Percentiles rank a stretch among this genome's conserved stretches.
Conservation (phyloP, 2,329 filamentous ascomycete genomes). For the Clonostachys chloroleuca region DNA sequence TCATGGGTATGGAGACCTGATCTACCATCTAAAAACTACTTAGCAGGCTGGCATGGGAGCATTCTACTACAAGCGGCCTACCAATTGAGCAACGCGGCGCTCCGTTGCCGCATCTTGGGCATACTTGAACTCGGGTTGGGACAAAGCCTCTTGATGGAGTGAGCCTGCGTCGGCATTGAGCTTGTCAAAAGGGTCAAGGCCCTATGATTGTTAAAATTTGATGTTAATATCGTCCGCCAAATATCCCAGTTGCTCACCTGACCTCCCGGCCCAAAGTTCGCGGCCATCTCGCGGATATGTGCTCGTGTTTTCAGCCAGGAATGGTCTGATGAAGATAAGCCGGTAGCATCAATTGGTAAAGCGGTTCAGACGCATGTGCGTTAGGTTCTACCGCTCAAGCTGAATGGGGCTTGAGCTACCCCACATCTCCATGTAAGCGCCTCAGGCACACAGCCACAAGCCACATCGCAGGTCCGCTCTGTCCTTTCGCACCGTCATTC, state of each 20-base stretch:
- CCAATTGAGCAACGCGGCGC: slow-evolving; percentile 29
- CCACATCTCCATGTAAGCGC: background rate
- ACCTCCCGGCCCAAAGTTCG: slow-evolving; percentile 1
- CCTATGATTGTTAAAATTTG: slow-evolving; percentile 15
- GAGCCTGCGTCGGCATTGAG: slow-evolving; percentile 29
- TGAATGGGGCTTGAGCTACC: too few species aligned
- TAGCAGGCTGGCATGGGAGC: slow-evolving; percentile 4
- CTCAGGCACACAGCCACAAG: background rate
- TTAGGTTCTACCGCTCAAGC: too few species aligned
- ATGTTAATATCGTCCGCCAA: background rate
- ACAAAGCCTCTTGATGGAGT: slow-evolving; percentile 30
- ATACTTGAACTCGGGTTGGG: slow-evolving; percentile 25
- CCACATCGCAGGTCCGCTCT: too few species aligned
- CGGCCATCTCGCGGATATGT: background rate
- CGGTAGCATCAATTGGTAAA: too few species aligned
- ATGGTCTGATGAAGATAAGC: background rate
- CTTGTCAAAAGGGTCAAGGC: slow-evolving; percentile 29
- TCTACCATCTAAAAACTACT: slow-evolving; percentile 39
- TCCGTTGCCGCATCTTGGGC: slow-evolving; percentile 32
- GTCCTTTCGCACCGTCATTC: too few species aligned
- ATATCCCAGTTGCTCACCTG: background rate
- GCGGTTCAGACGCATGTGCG: too few species aligned
- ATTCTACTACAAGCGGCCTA: slow-evolving; percentile 6
- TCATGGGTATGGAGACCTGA: slow-evolving; percentile 83
- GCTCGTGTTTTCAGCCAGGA: background rate